Percentiles rank a stretch among this genome's conserved stretches.
These are phyloP conservation scores for Trichophyton simii DNA, from an alignment of 2,329 filamentous ascomycete genomes.

Conservation along the genomic window DNA sequence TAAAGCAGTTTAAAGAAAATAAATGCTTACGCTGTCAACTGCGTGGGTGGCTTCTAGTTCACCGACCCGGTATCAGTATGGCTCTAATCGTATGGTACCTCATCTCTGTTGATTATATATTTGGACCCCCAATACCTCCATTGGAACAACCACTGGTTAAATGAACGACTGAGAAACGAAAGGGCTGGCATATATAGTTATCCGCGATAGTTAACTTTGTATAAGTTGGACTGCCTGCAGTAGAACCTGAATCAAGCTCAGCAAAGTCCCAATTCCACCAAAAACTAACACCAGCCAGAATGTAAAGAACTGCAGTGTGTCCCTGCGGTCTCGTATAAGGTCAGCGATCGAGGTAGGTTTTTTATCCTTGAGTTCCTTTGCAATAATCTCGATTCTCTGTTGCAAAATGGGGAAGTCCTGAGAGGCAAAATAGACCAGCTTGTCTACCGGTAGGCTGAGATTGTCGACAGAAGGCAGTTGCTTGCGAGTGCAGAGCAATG, in stretches of 20 bases:
- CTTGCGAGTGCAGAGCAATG: not conserved
- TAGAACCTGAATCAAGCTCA: slow-evolving; percentile 1
- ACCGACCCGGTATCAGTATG: too few relatives aligned
- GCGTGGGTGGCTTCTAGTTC: too few relatives aligned
- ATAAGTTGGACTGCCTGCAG: slow-evolving; percentile 1
- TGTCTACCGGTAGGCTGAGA: not conserved
- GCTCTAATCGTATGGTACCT: too few relatives aligned
- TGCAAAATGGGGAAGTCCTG: slow-evolving; percentile 2
- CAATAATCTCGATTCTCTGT: not conserved
- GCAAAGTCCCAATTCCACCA: not conserved
- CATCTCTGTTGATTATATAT: too few relatives aligned
- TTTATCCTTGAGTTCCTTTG: not conserved
- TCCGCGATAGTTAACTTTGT: not conserved
- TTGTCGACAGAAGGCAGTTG: not conserved
- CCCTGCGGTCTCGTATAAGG: not conserved
- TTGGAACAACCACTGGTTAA: too few relatives aligned
- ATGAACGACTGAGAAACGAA: too few relatives aligned
- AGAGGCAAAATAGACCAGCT: not conserved
- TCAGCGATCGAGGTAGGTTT: not conserved
- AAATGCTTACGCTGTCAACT: too few relatives aligned
- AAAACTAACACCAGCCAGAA: slow-evolving; percentile 4
- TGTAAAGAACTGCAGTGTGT: slow-evolving; percentile 3
- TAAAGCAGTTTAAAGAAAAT: too few relatives aligned
- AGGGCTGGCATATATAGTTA: too few relatives aligned
- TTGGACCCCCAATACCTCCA: too few relatives aligned